phyloP scores from a whole-genome alignment of 148 eudicot species.

The Amaranthus cruentus region DNA sequence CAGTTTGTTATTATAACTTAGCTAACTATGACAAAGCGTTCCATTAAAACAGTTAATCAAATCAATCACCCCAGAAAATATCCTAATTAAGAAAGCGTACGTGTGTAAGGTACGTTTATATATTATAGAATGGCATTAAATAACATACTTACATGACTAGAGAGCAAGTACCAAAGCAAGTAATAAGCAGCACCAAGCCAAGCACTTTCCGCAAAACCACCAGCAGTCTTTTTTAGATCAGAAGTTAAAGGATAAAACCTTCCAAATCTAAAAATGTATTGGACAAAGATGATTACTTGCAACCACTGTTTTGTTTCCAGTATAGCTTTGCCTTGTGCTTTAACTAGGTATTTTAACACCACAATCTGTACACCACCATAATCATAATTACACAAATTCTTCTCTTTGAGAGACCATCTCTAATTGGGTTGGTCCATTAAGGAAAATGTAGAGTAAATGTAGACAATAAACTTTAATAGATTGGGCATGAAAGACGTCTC shows the following conservation, averaged over 20 bases:
- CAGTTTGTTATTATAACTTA: too few relatives aligned
- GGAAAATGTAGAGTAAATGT: too few relatives aligned
- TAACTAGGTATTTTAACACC: slow-evolving; percentile 69
- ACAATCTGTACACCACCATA: slow-evolving; percentile 58
- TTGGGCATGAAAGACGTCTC: not conserved
- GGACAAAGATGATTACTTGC: slow-evolving; percentile 61
- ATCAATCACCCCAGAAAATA: too few relatives aligned
- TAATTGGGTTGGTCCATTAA: too few relatives aligned
- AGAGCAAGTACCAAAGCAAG: slow-evolving; percentile 88
- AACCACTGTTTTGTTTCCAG: slow-evolving; percentile 72
- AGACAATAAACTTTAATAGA: too few relatives aligned
- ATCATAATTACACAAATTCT: not conserved
- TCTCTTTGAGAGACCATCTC: too few relatives aligned
- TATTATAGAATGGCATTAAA: not conserved
- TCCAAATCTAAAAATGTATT: slow-evolving; percentile 71
- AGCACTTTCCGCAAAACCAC: slow-evolving; percentile 94
- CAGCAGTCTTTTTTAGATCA: slow-evolving; percentile 89
- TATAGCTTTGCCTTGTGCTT: slow-evolving; percentile 69
- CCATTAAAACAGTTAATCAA: too few relatives aligned
- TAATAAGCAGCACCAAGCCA: slow-evolving; percentile 98
- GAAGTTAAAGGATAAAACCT: slow-evolving; percentile 76
- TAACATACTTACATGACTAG: slow-evolving; percentile 78
- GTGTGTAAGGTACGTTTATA: too few relatives aligned
- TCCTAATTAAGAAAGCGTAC: too few relatives aligned
- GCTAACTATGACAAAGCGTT: too few relatives aligned